Base-by-base conservation (phyloP, 2,329 filamentous ascomycete genomes). In the Botryotinia calthae region DNA sequence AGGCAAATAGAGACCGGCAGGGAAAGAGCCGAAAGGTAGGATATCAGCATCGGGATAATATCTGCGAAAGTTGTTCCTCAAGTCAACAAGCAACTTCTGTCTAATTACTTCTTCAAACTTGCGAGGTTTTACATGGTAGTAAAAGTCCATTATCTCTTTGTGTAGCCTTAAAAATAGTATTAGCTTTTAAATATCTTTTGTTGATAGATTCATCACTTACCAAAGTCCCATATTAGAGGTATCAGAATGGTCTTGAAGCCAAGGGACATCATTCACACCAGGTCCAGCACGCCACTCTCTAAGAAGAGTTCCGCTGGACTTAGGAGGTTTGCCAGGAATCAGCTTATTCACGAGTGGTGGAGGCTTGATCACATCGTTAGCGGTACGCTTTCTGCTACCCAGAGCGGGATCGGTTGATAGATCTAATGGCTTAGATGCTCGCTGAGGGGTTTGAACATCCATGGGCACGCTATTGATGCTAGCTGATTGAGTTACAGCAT, bases 141-240 rank as follows among this genome's bases (percentile, higher is more conserved):
- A 97, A 80, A 98, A 98, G 78, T 97, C 93, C 44, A 92, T 84
- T 61, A 98, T 90, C 82, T 99, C 96, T 79, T 94, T 93, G 82
- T 98, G 94, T 40, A 99, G 84, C 82, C 93, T 94, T 76, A 40
- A 74, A 63, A 72, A 16, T 74, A 62, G 75, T 72, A 34, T 72
- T 72, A 77, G 74, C 77, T 73, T 54, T 71, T 2, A 51, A 14
- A 14, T 28, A 14, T 20, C 1, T 18, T 25, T 42, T 12, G 51
- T 75, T 70, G 73, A 64, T 14, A 46, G 51, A 62, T 42, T 6
- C 20, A 22, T 68, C 37, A 80, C 86, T 82, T 82, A 90, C 90
- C 90, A 88, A 44, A 87, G 85, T 66, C 84, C 86, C 82, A 87
- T 86, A 58, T 86, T 84, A 34, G 79, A 77, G 5, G 87, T 87